A percentile compares a stretch with the other conserved stretches of the same genome.
These are phyloP conservation scores for Flaveria linearis DNA, from an alignment of 129 eudicot species.

Conservation along the genomic window DNA sequence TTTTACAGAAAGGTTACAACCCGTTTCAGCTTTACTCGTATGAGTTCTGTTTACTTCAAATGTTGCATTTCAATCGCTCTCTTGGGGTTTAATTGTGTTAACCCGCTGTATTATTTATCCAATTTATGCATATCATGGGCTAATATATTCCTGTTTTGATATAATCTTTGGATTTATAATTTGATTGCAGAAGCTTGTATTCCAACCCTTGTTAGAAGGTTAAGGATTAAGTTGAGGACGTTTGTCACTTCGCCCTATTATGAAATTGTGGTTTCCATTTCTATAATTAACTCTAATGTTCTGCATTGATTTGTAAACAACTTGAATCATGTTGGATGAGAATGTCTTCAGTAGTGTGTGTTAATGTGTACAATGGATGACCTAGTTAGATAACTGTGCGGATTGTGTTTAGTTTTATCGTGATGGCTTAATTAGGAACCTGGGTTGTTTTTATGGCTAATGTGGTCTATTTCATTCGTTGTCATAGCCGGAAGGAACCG, in stretches of 20 bases:
- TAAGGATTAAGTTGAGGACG: not conserved
- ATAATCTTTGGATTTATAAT: not conserved
- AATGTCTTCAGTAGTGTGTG: not conserved
- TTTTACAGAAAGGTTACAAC: conserved; percentile 40
- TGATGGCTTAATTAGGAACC: not conserved
- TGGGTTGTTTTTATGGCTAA: conserved; percentile 15
- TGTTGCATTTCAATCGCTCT: not conserved
- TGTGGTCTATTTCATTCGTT: conserved; percentile 22
- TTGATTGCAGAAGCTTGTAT: conserved; percentile 11
- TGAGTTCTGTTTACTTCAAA: conserved; percentile 11
- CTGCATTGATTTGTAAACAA: not conserved
- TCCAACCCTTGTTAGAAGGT: not conserved
- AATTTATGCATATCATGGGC: not conserved
- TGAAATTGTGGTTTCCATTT: not conserved
- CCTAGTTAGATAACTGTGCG: not conserved
- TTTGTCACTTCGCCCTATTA: not conserved
- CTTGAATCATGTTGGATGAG: not conserved
- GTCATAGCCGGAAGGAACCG: conserved; percentile 59
- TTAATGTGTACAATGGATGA: not conserved
- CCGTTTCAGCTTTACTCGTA: conserved; percentile 3
- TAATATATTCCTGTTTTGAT: conserved; percentile 2
- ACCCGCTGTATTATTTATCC: not conserved
- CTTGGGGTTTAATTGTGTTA: not conserved
- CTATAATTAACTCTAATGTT: not conserved
- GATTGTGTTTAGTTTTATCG: conserved; percentile 4